Base-by-base conservation (phyloP, 2,329 filamentous ascomycete genomes). In the Scedosporium aurantiacum region DNA sequence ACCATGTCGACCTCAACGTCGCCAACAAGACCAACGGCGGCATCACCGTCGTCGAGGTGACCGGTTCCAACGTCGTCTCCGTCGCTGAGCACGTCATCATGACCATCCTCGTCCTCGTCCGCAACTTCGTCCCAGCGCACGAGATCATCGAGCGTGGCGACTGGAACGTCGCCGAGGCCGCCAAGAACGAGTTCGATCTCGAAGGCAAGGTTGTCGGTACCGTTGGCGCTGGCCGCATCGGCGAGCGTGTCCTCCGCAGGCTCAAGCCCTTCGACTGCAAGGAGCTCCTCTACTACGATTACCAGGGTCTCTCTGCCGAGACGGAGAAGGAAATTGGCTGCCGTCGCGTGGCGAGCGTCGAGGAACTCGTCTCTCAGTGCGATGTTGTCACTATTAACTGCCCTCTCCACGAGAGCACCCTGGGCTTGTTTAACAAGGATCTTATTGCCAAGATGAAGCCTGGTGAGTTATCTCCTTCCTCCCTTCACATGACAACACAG, bases 301-400 rank as follows among this genome's bases (percentile, higher is more conserved):
- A 99, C 88, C 94, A 99, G 84, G 91, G 93, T 60, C 83, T 99
- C 66, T 82, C 79, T 64, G 72, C 90, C 64, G 91, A 96, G 81
- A 82, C 86, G 70, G 92, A 97, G 85, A 86, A 89, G 78, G 93
- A 97, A 82, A 97, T 97, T 78, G 93, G 93, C 75, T 92, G 88
- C 84, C 85, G 91, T 71, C 86, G 94, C 65, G 91, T 97, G 63
- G 88, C 93, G 57, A 83, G 75, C 71, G 86, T 99, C 71, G 92
- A 97, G 82, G 93, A 97, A 76, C 88, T 99, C 86, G 78, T 99
- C 65, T 82, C 84, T 47, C 91, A 96, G 82, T 97, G 93, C 75
- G 94, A 97, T 69, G 84, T 97, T 65, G 93, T 99, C 76, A 99
- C 94, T 73, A 97, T 99, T 82, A 99, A 99, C 87, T 97, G 92